Conservation (phyloP, 768 basidiomycete genomes). For the Pleurotus tuber-regium region DNA sequence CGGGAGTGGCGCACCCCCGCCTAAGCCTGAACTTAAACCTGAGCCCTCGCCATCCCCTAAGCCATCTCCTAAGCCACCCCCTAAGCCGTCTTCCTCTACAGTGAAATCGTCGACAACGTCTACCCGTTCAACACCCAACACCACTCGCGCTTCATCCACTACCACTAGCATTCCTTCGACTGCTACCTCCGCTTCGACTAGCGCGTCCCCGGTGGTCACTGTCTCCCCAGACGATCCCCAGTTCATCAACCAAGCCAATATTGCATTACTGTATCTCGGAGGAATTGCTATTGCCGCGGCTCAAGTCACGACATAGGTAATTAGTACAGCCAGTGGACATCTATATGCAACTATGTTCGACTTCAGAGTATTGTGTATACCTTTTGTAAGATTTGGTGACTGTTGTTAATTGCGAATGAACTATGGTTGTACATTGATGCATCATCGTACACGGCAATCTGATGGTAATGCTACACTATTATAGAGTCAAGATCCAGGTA, state of each 20-base stretch:
- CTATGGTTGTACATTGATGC: neutral
- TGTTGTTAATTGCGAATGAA: no score
- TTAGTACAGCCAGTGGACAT: no score
- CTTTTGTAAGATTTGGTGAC: no score
- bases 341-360: no score
- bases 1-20: conserved; percentile 21
- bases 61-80: conserved; percentile 18
- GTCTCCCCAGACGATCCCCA: conserved; percentile 3
- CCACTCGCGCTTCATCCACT: conserved; percentile 9
- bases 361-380: no score
- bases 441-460: neutral
- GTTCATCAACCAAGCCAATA: conserved; percentile 9
- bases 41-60: conserved; percentile 13
- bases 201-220: neutral
- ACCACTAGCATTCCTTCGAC: conserved; percentile 9
- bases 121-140: conserved; percentile 12
- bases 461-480: conserved; percentile 3
- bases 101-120: conserved; percentile 10
- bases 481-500: conserved; percentile 9
- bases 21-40: conserved; percentile 16
- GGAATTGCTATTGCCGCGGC: conserved; percentile 4
- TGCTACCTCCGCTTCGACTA: neutral
- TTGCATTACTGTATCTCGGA: conserved; percentile 6
- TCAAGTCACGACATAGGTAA: no score
- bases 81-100: conserved; percentile 18